Evolutionary conservation across 208 protist species (phyloP).

Genomic region (Crithidia thermophila): DNA sequence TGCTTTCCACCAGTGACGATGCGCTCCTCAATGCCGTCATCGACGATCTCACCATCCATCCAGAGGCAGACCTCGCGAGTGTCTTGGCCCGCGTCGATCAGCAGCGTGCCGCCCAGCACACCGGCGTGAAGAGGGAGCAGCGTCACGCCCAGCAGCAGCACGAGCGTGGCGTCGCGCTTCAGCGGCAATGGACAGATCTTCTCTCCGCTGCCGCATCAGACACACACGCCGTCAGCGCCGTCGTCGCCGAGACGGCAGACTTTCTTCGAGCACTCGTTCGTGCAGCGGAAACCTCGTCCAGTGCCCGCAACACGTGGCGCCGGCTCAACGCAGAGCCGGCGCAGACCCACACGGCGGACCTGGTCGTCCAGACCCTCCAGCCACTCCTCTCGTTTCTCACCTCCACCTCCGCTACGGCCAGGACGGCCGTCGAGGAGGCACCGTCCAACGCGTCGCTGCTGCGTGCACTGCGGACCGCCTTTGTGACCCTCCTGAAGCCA

Average conservation of each 20-base stretch:
- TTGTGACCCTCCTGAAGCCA: too few species aligned
- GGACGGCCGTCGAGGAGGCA: too few species aligned
- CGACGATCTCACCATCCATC: conserved; percentile 27
- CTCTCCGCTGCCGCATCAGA: background rate
- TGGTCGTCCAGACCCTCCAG: background rate
- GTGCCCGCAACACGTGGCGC: background rate
- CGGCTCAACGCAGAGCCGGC: background rate
- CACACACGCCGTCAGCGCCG: background rate
- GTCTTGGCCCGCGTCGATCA: conserved; percentile 9
- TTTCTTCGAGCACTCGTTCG: background rate
- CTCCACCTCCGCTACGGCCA: background rate
- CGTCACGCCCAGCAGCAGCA: conserved; percentile 9
- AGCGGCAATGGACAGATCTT: conserved; percentile 9
- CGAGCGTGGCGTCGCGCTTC: conserved; percentile 14
- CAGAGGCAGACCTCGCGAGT: conserved; percentile 6
- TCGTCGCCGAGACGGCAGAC: background rate
- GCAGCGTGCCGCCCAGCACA: conserved; percentile 6
- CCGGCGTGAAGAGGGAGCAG: conserved; percentile 11
- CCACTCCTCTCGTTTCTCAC: background rate
- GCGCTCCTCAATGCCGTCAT: conserved; percentile 24
- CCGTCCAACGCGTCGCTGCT: conserved; percentile 2
- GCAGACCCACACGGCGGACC: background rate
- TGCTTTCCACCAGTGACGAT: background rate
- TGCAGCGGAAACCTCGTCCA: background rate
- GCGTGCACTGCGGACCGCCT: too few species aligned